Conservation (phyloP, 148 eudicot genomes). For the Arctostaphylos glauca region DNA sequence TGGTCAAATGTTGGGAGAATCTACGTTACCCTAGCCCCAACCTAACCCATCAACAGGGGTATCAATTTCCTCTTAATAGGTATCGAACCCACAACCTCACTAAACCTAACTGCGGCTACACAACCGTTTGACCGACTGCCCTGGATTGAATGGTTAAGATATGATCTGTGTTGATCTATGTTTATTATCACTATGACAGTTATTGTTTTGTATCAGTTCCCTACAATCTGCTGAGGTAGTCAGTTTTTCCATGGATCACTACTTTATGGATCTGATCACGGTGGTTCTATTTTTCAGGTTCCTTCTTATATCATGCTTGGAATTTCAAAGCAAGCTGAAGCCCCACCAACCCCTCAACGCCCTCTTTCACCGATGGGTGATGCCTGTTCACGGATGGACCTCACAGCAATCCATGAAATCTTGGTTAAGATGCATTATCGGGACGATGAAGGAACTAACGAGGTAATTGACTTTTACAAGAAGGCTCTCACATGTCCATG, state of each 20-base stretch:
- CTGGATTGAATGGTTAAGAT: background rate
- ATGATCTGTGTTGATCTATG: background rate
- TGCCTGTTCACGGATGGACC: slow-evolving; percentile 89
- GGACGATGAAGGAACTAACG: slow-evolving; percentile 94
- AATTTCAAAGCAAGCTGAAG: slow-evolving; percentile 62
- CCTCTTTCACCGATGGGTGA: slow-evolving; percentile 86
- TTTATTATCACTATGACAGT: background rate
- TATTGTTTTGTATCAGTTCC: background rate
- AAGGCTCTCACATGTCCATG: background rate
- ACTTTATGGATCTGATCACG: background rate
- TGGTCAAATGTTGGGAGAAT: too few relatives aligned
- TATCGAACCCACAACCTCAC: too few relatives aligned
- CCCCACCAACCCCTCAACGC: slow-evolving; percentile 64
- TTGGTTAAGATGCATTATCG: slow-evolving; percentile 60
- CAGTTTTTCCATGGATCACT: background rate
- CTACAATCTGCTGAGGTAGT: background rate
- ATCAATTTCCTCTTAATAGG: too few relatives aligned
- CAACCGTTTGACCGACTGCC: too few relatives aligned
- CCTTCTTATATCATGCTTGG: slow-evolving; percentile 76
- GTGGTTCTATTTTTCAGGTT: slow-evolving; percentile 36
- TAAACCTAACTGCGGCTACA: too few relatives aligned
- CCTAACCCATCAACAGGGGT: too few relatives aligned
- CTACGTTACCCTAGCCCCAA: too few relatives aligned
- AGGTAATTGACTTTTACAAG: slow-evolving; percentile 44
- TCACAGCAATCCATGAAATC: slow-evolving; percentile 84